Evolutionary conservation across 2,329 filamentous ascomycete species (phyloP), one percentile per base, ranked within the genome.

Genomic region (Leptographium lundbergii): DNA sequence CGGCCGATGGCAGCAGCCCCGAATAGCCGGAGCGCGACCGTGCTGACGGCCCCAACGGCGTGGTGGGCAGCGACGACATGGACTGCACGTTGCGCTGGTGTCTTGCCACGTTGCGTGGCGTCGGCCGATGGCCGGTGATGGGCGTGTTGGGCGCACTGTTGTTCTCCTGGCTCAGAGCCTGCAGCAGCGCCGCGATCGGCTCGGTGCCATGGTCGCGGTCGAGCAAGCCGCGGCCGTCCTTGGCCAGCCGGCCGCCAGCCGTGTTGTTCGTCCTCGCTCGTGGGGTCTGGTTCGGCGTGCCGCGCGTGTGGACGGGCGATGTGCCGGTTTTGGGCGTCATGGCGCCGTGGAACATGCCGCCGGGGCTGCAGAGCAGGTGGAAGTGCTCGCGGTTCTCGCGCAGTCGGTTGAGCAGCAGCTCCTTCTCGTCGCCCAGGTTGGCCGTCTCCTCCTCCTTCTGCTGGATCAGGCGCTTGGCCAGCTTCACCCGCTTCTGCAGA

Each of bases 311-410:
- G 36, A 75, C 70, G 4, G 79, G 76, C 6, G 76, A 74, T 25
- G 74, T 68, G 17, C 68, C 66, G 34, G 69, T 65, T 66, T 80
- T 70, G 63, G 85, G 84, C 2, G 82, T 84, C 61, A 85, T 73
- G 60, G 83, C 77, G 60, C 81, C 75, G 61, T 87, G 81, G 59
- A 84, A 84, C 39, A 82, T 81, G 56, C 82, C 84, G 17, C 87
- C 86, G 1, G 89, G 88, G 65, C 88, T 87, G 67, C 88, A 86
- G 55, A 95, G 81, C 67, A 81, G 80, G 60, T 89, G 88, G 66
- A 95, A 85, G 67, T 95, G 91, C 68, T 95, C 88, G 62, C 92
- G 80, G 68, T 96, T 96, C 69, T 95, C 89, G 50, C 88, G 84
- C 63, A 97, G 95, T 24, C 92, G 86, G 62, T 85, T 88, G 60